These are phyloP conservation scores for Leccinum imitatum DNA, from an alignment of 768 basidiomycete species.

Conservation along the genomic window DNA sequence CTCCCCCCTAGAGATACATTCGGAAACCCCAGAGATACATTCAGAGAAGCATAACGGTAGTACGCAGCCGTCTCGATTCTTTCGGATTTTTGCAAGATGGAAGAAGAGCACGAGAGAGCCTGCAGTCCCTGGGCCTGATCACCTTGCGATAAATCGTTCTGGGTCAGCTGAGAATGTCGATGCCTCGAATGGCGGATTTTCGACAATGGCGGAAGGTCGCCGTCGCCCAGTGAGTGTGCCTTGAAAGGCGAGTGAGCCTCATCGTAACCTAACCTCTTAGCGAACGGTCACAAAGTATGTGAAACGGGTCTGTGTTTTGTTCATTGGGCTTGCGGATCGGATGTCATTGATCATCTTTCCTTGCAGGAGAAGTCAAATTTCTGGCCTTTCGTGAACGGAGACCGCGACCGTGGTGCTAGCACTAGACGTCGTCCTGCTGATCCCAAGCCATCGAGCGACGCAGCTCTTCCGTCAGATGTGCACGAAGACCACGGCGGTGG, in stretches of 20 bases:
- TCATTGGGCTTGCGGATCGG: not conserved
- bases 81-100: not conserved
- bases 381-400: not conserved
- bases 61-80: not conserved
- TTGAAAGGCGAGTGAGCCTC: too few species aligned
- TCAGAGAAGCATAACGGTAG: not conserved
- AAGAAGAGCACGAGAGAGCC: not conserved
- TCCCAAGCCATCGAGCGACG: not conserved
- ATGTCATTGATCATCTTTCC: not conserved
- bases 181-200: not conserved
- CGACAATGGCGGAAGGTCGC: not conserved
- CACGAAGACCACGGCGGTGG: not conserved
- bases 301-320: not conserved
- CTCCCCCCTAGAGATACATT: not conserved
- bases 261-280: not conserved
- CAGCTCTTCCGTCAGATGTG: not conserved
- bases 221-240: not conserved
- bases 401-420: not conserved
- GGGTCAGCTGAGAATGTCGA: not conserved
- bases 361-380: not conserved
- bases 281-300: not conserved
- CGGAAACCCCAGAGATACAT: not conserved
- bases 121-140: not conserved
- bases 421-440: not conserved
- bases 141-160: not conserved